Conservation (phyloP, 306 rosid genomes). For the Medicago ruthenica region DNA sequence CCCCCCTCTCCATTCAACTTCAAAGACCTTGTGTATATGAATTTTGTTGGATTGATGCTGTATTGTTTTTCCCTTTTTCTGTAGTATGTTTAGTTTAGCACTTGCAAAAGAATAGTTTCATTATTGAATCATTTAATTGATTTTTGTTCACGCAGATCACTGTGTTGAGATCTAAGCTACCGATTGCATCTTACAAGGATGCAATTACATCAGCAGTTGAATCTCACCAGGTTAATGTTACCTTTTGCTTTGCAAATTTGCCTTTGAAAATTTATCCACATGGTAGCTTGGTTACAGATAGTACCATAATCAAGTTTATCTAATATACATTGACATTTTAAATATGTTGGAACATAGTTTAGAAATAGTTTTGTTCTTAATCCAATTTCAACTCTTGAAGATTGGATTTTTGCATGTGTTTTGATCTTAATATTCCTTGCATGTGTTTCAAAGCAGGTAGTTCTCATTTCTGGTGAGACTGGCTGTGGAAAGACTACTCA, state of each 20-base stretch:
- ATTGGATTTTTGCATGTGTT: conserved; percentile 40
- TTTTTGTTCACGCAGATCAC: conserved; percentile 59
- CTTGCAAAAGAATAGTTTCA: conserved; percentile 28
- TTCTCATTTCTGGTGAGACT: conserved; percentile 92
- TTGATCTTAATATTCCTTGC: conserved; percentile 43
- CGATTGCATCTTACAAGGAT: conserved; percentile 81
- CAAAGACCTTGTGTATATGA: conserved; percentile 25
- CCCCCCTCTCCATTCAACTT: neutral
- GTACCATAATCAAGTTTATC: conserved; percentile 36
- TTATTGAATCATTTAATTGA: conserved; percentile 37
- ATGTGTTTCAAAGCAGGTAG: conserved; percentile 68
- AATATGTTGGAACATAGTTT: conserved; percentile 24
- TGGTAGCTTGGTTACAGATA: conserved; percentile 33
- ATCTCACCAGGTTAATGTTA: conserved; percentile 81
- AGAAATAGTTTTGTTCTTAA: conserved; percentile 18
- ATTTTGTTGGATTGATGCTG: conserved; percentile 42
- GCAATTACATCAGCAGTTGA: conserved; percentile 70
- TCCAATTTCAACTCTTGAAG: conserved; percentile 31
- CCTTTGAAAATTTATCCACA: conserved; percentile 29
- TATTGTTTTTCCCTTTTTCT: conserved; percentile 37
- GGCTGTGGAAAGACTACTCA: conserved; percentile 99
- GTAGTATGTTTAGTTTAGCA: conserved; percentile 23
- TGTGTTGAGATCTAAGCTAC: conserved; percentile 70
- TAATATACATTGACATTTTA: conserved; percentile 34
- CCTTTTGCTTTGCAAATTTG: conserved; percentile 12